Percentiles rank a stretch among this genome's conserved stretches.
Evolutionary conservation across 1,284 basidiomycete genomes (phyloP).

Genomic region (Spongispora temasekensis): DNA sequence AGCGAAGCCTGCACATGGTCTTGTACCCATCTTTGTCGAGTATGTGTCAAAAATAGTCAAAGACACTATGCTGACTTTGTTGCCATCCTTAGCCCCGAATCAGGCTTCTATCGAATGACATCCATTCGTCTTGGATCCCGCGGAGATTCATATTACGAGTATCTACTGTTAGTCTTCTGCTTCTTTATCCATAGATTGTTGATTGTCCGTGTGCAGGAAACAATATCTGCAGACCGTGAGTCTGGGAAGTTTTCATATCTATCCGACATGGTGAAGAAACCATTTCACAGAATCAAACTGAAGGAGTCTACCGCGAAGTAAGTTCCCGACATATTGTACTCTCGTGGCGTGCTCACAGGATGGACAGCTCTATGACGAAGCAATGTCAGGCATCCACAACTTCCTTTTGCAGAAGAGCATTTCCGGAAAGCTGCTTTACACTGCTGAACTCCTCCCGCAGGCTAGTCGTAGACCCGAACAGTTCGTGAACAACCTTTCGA

Average conservation of each 20-base stretch:
- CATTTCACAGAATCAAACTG: constrained; percentile 68
- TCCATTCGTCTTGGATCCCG: constrained; percentile 90
- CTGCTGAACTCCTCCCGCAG: constrained; percentile 77
- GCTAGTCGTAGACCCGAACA: constrained; percentile 44
- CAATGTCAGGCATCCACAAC: constrained; percentile 80
- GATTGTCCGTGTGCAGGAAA: constrained; percentile 50
- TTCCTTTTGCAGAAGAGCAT: constrained; percentile 71
- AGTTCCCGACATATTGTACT: constrained; percentile 22
- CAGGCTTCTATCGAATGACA: constrained; percentile 71
- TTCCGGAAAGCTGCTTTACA: constrained; percentile 68
- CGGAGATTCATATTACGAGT: constrained; percentile 96
- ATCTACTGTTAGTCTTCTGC: constrained; percentile 64
- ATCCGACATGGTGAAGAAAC: constrained; percentile 8
- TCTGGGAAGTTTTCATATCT: constrained; percentile 2
- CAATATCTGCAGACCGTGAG: constrained; percentile 78
- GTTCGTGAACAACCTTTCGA: constrained; percentile 39
- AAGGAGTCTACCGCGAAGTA: constrained; percentile 78
- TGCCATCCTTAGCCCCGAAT: constrained; percentile 49
- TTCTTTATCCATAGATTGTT: constrained; percentile 1
- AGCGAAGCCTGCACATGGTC: constrained; percentile 65
- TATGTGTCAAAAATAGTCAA: constrained; percentile 32
- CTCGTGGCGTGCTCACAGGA: constrained; percentile 2
- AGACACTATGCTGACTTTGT: constrained; percentile 11
- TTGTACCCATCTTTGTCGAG: constrained; percentile 87
- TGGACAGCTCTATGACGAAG: constrained; percentile 80